Base-by-base conservation (phyloP, 192 early-diverging fungal genomes). In the Coemansia brasiliensis region DNA sequence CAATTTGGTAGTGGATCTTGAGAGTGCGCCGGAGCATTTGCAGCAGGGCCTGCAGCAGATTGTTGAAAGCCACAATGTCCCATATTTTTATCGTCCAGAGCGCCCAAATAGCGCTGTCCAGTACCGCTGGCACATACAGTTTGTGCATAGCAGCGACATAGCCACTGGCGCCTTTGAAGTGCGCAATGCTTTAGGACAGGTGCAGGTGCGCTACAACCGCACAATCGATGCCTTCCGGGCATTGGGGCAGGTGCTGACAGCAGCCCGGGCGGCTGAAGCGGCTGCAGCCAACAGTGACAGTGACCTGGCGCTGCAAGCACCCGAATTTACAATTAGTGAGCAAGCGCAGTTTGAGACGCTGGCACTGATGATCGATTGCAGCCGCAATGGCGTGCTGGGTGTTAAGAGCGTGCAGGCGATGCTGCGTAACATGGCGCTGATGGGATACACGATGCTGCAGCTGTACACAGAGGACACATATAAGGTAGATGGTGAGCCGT, bases 401-500 rank as follows among this genome's bases (percentile, higher is more conserved):
- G 63, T 87, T 13, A 57, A 84, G 0, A 84, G 72, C 29, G 84
- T 94, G 8, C 83, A 82, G 11, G 85, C 77, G 38, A 57, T 94
- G 63, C 67, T 93, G 46, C 83, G 90, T 11, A 82, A 83, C 39
- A 88, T 86, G 74, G 90, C 93, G n/a, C 61, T 94, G 35, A 85
- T 92, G 81, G 93, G 93, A 4, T 78, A 92, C 70, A 94, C 90
- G 58, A 92, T 89, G 80, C 72, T 94, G 39, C 92, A 94, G 70
- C 67, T 94, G 52, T 94, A 94, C 68, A 94, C 93, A 2, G 93
- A 94, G 52, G 93, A 94, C 52, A 94, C 93, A 0, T 94, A 86
- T 67, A 79, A 90, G 59, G 85, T 91, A 9, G 43, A 52, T 1
- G 83, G 65, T 24, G 86, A 88, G 68, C 87, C 87, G 20, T 84